A percentile compares a stretch with the other conserved stretches of the same genome.
phyloP scores from a whole-genome alignment of 1,284 basidiomycete genomes.

The Fomes fomentarius region DNA sequence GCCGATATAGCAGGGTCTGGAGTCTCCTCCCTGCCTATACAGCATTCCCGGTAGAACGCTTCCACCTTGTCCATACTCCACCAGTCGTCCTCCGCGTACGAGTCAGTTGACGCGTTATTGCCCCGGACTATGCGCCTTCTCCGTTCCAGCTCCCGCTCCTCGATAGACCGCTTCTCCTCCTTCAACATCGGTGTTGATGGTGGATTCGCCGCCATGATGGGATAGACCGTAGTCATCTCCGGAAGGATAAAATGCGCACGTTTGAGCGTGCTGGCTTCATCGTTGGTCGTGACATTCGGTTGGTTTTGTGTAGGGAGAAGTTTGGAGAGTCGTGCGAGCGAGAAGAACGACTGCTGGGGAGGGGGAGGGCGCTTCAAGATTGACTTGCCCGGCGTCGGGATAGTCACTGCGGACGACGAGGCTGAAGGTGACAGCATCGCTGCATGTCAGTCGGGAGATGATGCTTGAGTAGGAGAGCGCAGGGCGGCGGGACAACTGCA shows the following conservation, averaged over 20 bases:
- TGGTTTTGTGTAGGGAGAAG: constrained; percentile 56
- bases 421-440: constrained; percentile 49
- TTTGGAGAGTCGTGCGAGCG: constrained; percentile 61
- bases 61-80: constrained; percentile 84
- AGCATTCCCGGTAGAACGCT: constrained; percentile 82
- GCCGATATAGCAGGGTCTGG: constrained; percentile 67
- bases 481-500: constrained; percentile 7
- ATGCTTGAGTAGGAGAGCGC: constrained; percentile 8
- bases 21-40: constrained; percentile 72
- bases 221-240: constrained; percentile 82
- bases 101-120: constrained; percentile 41
- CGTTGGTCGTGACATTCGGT: constrained; percentile 35
- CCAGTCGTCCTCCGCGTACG: constrained; percentile 55
- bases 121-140: constrained; percentile 62
- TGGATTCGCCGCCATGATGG: constrained; percentile 80
- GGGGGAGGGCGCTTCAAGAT: constrained; percentile 80
- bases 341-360: constrained; percentile 68
- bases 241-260: constrained; percentile 87
- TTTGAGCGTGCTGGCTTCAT: constrained; percentile 63
- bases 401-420: constrained; percentile 76
- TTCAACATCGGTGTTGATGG: constrained; percentile 76
- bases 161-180: constrained; percentile 73
- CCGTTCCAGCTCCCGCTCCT: constrained; percentile 67
- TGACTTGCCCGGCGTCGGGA: constrained; percentile 74
- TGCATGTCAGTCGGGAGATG: constrained; percentile 26